Percentiles rank a stretch among this genome's conserved stretches.
Conservation (phyloP, 1,139 yeast species). For the Pichia sp. region DNA sequence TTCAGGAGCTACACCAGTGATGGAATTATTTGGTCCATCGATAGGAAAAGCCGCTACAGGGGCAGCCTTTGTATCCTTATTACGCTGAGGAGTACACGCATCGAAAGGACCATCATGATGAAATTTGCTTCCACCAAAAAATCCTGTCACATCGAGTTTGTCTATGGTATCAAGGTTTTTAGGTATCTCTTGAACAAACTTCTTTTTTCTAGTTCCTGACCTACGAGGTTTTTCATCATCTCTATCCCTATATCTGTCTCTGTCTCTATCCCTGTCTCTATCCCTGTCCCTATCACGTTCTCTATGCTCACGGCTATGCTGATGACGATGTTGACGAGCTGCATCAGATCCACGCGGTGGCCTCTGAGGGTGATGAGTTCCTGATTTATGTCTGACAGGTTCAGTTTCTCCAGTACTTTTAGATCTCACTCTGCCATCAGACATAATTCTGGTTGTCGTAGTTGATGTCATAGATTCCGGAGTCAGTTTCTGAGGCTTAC, state of each 20-base stretch:
- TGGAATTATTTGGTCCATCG: constrained; percentile 88
- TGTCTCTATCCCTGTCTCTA: constrained; percentile 1
- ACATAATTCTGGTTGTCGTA: constrained; percentile 22
- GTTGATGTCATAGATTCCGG: constrained; percentile 20
- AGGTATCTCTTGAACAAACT: constrained; percentile 29
- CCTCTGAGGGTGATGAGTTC: constrained; percentile 1
- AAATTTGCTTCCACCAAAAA: constrained; percentile 88
- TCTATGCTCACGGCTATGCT: constrained; percentile 3
- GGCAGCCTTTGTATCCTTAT: constrained; percentile 70
- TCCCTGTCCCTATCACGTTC: constrained; percentile 12
- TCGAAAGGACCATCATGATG: constrained; percentile 99
- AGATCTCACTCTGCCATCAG: constrained; percentile 27
- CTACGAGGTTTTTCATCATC: constrained; percentile 14
- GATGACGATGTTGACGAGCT: constrained; percentile 4
- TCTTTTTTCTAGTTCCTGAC: constrained; percentile 18
- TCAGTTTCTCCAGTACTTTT: constrained; percentile 25
- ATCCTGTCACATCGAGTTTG: constrained; percentile 88
- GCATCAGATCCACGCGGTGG: not conserved
- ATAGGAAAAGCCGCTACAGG: constrained; percentile 94
- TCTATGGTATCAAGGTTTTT: constrained; percentile 86
- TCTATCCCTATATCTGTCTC: constrained; percentile 7
- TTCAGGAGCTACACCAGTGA: constrained; percentile 50
- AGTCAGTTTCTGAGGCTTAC: constrained; percentile 10
- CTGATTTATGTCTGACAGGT: constrained; percentile 1
- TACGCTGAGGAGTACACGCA: constrained; percentile 95